A percentile compares a stretch with the other conserved stretches of the same genome.
phyloP scores from a whole-genome alignment of 108 stramenopile genomes.

The Cylindrotheca closterium region DNA sequence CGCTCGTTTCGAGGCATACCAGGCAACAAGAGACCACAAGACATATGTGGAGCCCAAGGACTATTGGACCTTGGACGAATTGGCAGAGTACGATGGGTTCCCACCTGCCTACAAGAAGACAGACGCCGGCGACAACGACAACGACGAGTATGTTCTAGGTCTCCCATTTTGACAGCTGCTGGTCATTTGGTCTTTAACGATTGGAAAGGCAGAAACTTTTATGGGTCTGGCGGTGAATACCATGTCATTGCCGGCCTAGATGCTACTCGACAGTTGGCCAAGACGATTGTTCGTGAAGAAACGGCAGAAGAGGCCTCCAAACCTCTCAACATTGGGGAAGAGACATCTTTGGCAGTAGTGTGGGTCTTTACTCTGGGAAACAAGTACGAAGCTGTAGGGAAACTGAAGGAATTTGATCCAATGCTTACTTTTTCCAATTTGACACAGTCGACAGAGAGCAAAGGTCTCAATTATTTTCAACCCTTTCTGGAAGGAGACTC shows the following conservation, averaged over 20 bases:
- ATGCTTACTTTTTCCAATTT: too few species aligned
- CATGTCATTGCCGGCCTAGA: slow-evolving; percentile 83
- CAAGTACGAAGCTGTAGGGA: slow-evolving; percentile 65
- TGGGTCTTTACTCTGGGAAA: slow-evolving; percentile 67
- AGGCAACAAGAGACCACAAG: slow-evolving; percentile 41
- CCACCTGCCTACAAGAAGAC: too few species aligned
- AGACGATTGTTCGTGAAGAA: slow-evolving; percentile 58
- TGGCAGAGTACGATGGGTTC: slow-evolving; percentile 57
- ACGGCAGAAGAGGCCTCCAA: slow-evolving; percentile 37
- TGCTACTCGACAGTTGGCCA: slow-evolving; percentile 64
- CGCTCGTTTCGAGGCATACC: slow-evolving; percentile 23
- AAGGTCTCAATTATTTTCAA: too few species aligned
- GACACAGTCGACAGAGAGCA: too few species aligned
- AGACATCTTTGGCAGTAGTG: slow-evolving; percentile 46
- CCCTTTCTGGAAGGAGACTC: too few species aligned
- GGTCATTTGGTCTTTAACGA: slow-evolving; percentile 86
- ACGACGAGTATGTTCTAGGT: slow-evolving; percentile 48
- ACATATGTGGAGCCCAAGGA: slow-evolving; percentile 56
- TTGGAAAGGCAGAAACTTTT: slow-evolving; percentile 79
- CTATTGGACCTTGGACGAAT: slow-evolving; percentile 54
- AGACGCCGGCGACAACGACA: too few species aligned
- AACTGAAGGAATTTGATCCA: slow-evolving; percentile 53
- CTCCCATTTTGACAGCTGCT: slow-evolving; percentile 65
- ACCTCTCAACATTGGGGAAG: slow-evolving; percentile 50
- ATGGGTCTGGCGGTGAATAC: slow-evolving; percentile 84